Evolutionary conservation across 2,329 filamentous ascomycete species (phyloP).

Genomic region (Hypoxylon sp.): DNA sequence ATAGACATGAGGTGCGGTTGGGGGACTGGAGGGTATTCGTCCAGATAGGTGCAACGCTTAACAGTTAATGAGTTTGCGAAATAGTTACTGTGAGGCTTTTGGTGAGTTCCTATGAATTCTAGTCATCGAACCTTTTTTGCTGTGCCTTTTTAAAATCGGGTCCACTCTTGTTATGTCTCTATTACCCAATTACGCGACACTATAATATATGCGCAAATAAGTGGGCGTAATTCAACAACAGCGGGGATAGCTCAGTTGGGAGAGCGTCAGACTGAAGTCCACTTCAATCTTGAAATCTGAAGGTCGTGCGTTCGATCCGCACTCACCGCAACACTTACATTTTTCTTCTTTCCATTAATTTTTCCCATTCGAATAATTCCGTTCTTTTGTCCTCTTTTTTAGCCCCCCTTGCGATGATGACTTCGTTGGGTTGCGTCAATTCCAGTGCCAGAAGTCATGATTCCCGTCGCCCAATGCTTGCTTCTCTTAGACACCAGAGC

Average conservation of each 20-base stretch:
- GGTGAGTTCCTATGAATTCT: not conserved
- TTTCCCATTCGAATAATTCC: not conserved
- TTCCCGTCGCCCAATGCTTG: no score
- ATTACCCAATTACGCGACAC: not conserved
- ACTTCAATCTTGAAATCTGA: constrained; percentile 22
- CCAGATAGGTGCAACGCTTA: not conserved
- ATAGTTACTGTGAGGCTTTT: no score
- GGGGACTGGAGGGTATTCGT: not conserved
- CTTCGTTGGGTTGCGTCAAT: no score
- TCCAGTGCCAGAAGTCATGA: no score
- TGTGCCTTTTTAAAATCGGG: not conserved
- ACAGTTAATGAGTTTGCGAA: not conserved
- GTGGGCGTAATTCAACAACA: not conserved
- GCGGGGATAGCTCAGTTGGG: constrained; percentile 30
- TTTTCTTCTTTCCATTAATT: not conserved
- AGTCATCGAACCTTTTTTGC: not conserved
- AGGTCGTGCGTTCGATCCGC: constrained; percentile 28
- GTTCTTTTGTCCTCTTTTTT: not conserved
- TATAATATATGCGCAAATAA: not conserved
- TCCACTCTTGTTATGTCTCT: not conserved
- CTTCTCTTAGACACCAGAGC: no score
- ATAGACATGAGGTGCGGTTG: not conserved
- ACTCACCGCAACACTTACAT: constrained; percentile 8
- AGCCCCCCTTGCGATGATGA: no score
- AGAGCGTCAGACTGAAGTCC: constrained; percentile 29